Evolutionary conservation across 1,284 basidiomycete species (phyloP).

Genomic region (Butyriboletus regius): DNA sequence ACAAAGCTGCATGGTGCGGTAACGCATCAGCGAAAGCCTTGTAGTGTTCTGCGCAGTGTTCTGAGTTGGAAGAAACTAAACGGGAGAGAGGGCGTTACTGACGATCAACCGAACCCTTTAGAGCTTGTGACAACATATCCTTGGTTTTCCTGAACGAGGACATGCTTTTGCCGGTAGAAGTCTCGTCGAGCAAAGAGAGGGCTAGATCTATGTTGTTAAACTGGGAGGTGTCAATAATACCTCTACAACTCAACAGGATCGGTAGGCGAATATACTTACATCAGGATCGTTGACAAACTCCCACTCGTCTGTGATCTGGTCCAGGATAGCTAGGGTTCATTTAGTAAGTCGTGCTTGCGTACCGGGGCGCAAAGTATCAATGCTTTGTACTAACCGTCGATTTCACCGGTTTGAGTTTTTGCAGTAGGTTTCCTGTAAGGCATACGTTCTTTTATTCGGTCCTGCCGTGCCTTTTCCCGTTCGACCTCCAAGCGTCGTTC

Average conservation of each 20-base stretch:
- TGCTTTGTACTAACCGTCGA: conserved; percentile 54
- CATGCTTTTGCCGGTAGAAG: conserved; percentile 62
- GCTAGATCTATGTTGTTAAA: conserved; percentile 90
- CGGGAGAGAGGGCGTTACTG: conserved; percentile 31
- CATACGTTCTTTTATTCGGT: conserved; percentile 58
- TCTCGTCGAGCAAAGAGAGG: conserved; percentile 72
- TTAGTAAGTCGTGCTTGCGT: conserved; percentile 2
- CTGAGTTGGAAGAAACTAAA: background rate
- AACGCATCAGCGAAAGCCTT: conserved; percentile 86
- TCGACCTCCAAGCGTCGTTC: conserved; percentile 55
- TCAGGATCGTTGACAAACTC: conserved; percentile 79
- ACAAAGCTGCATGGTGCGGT: conserved; percentile 75
- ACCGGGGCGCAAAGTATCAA: background rate
- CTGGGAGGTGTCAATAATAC: conserved; percentile 34
- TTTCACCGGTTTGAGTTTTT: conserved; percentile 58
- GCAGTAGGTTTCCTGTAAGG: conserved; percentile 50
- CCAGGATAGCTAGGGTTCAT: conserved; percentile 58
- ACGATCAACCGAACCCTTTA: conserved; percentile 82
- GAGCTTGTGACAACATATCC: conserved; percentile 63
- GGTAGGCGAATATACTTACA: conserved; percentile 40
- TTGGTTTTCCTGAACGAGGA: conserved; percentile 71
- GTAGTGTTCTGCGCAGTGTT: conserved; percentile 60
- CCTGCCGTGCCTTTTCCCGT: conserved; percentile 53
- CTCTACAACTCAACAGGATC: background rate
- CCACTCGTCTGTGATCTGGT: conserved; percentile 84